phyloP scores from a whole-genome alignment of 2,329 filamentous ascomycete species.

The Fusarium tanahbumbuense region DNA sequence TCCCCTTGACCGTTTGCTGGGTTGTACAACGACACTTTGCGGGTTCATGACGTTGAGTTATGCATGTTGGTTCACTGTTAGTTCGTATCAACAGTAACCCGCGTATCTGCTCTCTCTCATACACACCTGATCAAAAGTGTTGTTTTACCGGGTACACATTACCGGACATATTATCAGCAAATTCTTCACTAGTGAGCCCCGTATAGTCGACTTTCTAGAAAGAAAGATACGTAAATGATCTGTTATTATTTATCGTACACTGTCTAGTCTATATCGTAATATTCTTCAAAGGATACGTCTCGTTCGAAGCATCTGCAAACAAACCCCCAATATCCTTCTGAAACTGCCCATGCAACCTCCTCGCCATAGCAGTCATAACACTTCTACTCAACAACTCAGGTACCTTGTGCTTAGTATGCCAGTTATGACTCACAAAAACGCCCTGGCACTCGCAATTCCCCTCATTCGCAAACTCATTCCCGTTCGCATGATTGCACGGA shows the following conservation, averaged over 20 bases:
- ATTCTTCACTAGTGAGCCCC: too few species aligned
- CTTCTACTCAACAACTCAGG: constrained; percentile 21
- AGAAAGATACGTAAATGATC: too few species aligned
- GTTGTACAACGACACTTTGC: not conserved
- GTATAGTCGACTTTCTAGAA: too few species aligned
- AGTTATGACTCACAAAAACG: constrained; percentile 17
- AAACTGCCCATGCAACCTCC: constrained; percentile 19
- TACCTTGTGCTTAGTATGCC: constrained; percentile 17
- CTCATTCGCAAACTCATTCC: not conserved
- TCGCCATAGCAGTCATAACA: constrained; percentile 18
- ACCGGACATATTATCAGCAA: too few species aligned
- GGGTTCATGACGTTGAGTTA: not conserved
- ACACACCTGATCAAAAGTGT: too few species aligned
- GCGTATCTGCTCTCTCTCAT: too few species aligned
- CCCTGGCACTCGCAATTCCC: constrained; percentile 13
- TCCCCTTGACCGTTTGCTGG: too few species aligned
- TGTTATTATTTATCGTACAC: too few species aligned
- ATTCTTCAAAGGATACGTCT: not conserved
- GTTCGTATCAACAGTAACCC: not conserved
- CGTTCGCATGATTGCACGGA: constrained; percentile 15
- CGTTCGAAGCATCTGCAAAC: not conserved
- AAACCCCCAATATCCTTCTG: not conserved
- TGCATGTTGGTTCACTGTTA: not conserved
- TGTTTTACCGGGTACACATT: too few species aligned
- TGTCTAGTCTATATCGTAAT: not conserved